A percentile compares a stretch with the other conserved stretches of the same genome.
phyloP scores from a whole-genome alignment of 495 filamentous ascomycete species.

The Amniculicola lignicola region DNA sequence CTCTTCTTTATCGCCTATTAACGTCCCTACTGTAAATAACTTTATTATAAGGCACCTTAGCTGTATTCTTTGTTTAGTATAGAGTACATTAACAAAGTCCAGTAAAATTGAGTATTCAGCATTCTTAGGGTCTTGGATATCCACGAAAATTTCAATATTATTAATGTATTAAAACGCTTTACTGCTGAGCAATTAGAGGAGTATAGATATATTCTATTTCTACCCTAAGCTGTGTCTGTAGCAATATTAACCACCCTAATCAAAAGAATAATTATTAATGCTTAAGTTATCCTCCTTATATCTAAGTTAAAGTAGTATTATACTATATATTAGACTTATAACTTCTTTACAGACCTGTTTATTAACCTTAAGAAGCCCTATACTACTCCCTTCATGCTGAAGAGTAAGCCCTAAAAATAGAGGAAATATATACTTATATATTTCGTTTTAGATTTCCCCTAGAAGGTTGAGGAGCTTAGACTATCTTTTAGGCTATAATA shows the following conservation, averaged over 20 bases:
- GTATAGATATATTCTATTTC: constrained; percentile 16
- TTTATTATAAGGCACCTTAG: no score
- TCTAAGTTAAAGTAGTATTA: constrained; percentile 15
- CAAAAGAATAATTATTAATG: constrained; percentile 9
- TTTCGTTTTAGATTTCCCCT: no score
- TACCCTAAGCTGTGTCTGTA: constrained; percentile 4
- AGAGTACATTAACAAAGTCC: constrained; percentile 15
- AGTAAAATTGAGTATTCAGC: constrained; percentile 9
- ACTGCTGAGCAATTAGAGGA: no score
- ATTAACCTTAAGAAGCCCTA: no score
- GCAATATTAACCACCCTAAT: constrained; percentile 12
- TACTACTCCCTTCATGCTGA: no score
- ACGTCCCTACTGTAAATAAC: constrained; percentile 13
- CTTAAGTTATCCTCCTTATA: constrained; percentile 14
- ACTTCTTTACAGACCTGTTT: no score
- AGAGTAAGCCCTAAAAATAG: no score
- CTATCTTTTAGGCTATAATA: no score
- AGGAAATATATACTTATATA: constrained; percentile 13
- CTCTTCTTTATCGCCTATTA: constrained; percentile 11
- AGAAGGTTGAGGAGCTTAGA: no score
- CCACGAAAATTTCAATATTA: constrained; percentile 15
- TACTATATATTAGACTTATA: no score
- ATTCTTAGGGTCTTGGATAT: constrained; percentile 8
- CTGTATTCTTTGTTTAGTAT: no score
- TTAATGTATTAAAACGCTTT: constrained; percentile 18